Evolutionary conservation across 2,329 filamentous ascomycete genomes (phyloP).

Genomic region (Pyrenophora graminea): DNA sequence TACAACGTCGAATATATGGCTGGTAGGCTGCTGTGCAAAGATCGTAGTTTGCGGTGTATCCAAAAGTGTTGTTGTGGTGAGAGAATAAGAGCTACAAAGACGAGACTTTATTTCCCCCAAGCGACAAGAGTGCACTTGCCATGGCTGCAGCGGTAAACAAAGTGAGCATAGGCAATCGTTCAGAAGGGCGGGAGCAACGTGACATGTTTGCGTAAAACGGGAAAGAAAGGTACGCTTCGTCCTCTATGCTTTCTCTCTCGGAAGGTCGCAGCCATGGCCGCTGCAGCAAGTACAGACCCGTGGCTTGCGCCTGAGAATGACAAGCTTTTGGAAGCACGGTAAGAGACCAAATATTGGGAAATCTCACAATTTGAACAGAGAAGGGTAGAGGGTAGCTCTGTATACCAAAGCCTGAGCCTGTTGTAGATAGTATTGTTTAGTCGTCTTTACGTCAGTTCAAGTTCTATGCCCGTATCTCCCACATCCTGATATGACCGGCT

Average conservation of each 20-base stretch:
- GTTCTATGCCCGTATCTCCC: constrained; percentile 64
- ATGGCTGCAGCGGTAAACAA: constrained; percentile 4
- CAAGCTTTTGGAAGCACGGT: neutral
- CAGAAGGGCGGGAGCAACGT: neutral
- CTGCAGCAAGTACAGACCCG: neutral
- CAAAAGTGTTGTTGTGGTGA: constrained; percentile 18
- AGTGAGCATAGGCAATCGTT: neutral
- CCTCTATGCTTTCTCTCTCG: constrained; percentile 4
- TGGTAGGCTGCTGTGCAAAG: constrained; percentile 29
- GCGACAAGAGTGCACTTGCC: constrained; percentile 13
- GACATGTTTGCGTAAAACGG: neutral
- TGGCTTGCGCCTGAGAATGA: neutral
- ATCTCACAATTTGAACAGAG: too few species aligned
- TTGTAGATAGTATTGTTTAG: neutral
- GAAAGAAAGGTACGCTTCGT: neutral
- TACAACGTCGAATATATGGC: constrained; percentile 30
- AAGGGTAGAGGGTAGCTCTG: too few species aligned
- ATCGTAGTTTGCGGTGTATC: constrained; percentile 12
- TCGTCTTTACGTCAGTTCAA: neutral
- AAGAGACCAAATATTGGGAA: neutral
- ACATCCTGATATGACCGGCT: constrained; percentile 81
- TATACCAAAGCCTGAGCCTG: neutral
- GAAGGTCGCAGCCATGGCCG: constrained; percentile 6
- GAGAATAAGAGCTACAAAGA: neutral
- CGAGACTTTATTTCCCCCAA: neutral